Percentiles rank a stretch among this genome's conserved stretches.
These are phyloP conservation scores for Aspergillus sp. DNA, from an alignment of 2,329 filamentous ascomycete genomes.

Conservation along the genomic window DNA sequence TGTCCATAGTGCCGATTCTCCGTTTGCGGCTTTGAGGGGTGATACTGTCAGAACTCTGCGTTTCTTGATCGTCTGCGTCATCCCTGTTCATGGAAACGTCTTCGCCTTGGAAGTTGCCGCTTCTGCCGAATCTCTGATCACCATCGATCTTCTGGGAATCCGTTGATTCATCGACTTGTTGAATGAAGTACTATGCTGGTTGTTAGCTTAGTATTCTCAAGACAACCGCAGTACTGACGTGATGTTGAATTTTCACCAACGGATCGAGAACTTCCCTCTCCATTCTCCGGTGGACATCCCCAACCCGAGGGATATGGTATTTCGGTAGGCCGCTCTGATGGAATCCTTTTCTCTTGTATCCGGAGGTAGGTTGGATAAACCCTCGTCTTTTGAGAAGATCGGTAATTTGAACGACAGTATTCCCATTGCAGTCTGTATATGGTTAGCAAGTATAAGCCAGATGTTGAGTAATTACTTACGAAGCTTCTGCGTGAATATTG, in stretches of 20 bases:
- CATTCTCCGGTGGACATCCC: conserved; percentile 12
- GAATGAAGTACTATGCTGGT: conserved; percentile 6
- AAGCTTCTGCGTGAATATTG: conserved; percentile 20
- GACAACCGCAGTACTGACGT: conserved; percentile 15
- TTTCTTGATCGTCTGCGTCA: neutral
- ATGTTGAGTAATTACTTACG: conserved; percentile 15
- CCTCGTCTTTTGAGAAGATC: conserved; percentile 18
- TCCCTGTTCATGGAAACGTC: conserved; percentile 1
- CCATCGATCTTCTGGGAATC: neutral
- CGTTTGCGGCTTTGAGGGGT: too few relatives aligned
- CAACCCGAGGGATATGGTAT: conserved; percentile 14
- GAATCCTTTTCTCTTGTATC: conserved; percentile 23
- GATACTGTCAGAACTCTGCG: neutral
- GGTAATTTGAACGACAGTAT: conserved; percentile 20
- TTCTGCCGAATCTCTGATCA: conserved; percentile 1
- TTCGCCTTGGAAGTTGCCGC: conserved; percentile 2
- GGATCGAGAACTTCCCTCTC: conserved; percentile 22
- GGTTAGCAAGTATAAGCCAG: conserved; percentile 7
- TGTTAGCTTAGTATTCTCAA: too few relatives aligned
- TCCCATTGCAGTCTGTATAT: conserved; percentile 20
- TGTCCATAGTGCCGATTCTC: too few relatives aligned
- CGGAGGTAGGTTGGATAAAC: conserved; percentile 19
- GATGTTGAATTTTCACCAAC: conserved; percentile 23
- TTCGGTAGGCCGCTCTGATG: conserved; percentile 19
- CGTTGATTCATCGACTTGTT: conserved; percentile 1